Percentiles rank a stretch among this genome's conserved stretches.
Conservation (phyloP, 768 basidiomycete genomes). For the Trametes elegans region DNA sequence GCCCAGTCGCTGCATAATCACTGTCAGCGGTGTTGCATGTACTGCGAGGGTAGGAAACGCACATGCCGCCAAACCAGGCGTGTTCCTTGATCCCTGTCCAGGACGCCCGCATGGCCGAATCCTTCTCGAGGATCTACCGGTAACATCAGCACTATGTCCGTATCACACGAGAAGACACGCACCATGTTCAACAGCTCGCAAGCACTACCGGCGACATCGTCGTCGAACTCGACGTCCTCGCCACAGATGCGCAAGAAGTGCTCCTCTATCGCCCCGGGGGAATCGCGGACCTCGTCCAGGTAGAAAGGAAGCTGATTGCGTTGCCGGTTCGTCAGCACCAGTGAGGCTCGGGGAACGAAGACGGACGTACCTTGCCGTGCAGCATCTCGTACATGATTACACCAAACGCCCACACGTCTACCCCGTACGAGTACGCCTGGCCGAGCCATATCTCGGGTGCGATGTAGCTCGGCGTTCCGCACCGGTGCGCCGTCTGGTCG, state of each 20-base stretch:
- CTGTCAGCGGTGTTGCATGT: neutral
- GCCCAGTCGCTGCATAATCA: too few species aligned
- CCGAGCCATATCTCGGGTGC: constrained; percentile 38
- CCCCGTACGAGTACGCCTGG: constrained; percentile 42
- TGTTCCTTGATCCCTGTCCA: constrained; percentile 3
- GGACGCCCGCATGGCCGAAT: neutral
- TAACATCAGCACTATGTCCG: neutral
- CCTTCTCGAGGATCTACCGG: constrained; percentile 10
- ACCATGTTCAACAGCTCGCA: constrained; percentile 6
- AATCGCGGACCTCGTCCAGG: neutral
- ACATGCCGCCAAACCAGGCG: constrained; percentile 7
- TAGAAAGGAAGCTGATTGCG: neutral
- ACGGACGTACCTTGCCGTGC: constrained; percentile 11
- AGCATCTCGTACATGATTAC: constrained; percentile 33
- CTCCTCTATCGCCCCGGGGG: neutral
- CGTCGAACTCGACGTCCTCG: neutral
- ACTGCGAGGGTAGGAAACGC: neutral
- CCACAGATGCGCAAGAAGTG: neutral
- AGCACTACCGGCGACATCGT: neutral
- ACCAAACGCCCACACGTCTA: constrained; percentile 44
- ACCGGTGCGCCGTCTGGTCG: neutral
- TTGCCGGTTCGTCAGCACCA: neutral
- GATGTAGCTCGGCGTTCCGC: constrained; percentile 44
- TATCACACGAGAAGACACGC: neutral
- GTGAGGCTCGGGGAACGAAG: too few species aligned